These are phyloP conservation scores for Phytophthora fragariaefolia DNA, from an alignment of 352 stramenopile genomes.

Conservation along the genomic window DNA sequence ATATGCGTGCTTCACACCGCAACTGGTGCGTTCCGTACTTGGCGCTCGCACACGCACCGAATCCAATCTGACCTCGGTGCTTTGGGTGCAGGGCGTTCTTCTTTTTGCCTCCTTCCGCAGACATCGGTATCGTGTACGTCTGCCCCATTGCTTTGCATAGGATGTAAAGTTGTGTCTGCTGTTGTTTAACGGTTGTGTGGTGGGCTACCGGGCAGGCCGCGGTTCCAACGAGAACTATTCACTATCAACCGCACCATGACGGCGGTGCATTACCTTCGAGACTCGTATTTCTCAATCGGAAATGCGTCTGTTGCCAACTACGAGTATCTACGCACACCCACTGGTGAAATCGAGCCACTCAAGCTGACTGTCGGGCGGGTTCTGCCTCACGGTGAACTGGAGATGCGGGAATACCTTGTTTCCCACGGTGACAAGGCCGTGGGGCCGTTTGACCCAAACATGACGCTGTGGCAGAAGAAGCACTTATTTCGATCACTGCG, in stretches of 20 bases:
- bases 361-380: slow-evolving; percentile 45
- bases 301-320: slow-evolving; percentile 83
- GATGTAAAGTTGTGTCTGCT: background rate
- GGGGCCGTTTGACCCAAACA: slow-evolving; percentile 64
- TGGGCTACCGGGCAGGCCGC: slow-evolving; percentile 34
- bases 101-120: slow-evolving; percentile 67
- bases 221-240: slow-evolving; percentile 74
- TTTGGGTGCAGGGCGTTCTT: slow-evolving; percentile 69
- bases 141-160: background rate
- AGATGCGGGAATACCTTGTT: slow-evolving; percentile 57
- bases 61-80: background rate
- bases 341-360: slow-evolving; percentile 44
- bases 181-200: background rate
- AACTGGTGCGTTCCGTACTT: slow-evolving; percentile 64
- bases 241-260: slow-evolving; percentile 77
- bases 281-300: slow-evolving; percentile 81
- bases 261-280: slow-evolving; percentile 68
- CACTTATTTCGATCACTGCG: slow-evolving; percentile 60
- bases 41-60: background rate
- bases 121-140: slow-evolving; percentile 65
- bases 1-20: slow-evolving; percentile 82
- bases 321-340: slow-evolving; percentile 54
- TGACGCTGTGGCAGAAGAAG: slow-evolving; percentile 44
- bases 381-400: slow-evolving; percentile 38
- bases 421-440: slow-evolving; percentile 37